phyloP scores from a whole-genome alignment of 176 grass and related monocot genomes.

The Microstegium vimineum region DNA sequence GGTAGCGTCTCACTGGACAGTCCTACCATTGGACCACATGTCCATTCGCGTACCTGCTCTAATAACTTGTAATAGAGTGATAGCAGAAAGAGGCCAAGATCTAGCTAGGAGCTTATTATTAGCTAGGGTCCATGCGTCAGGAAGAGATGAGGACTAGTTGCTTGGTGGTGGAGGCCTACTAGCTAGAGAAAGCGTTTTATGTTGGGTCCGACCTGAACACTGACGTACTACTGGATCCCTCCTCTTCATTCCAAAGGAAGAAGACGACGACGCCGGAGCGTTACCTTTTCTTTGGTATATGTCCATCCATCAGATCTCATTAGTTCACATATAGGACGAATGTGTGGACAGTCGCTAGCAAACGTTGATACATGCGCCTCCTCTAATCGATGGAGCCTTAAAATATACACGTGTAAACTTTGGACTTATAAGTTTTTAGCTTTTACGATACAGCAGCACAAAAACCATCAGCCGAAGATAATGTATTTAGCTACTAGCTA shows the following conservation, averaged over 20 bases:
- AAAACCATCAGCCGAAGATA: too few species aligned
- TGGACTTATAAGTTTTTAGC: too few species aligned
- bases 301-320: neutral
- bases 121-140: too few species aligned
- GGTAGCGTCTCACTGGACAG: too few species aligned
- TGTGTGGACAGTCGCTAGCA: conserved; percentile 19
- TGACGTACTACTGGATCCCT: neutral
- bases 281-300: neutral
- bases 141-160: neutral
- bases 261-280: neutral
- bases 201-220: too few species aligned
- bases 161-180: neutral
- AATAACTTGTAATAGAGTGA: neutral
- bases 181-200: too few species aligned
- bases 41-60: too few species aligned
- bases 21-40: too few species aligned
- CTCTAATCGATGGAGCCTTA: neutral
- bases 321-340: neutral
- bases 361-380: conserved; percentile 29
- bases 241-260: neutral
- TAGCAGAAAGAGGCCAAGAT: too few species aligned
- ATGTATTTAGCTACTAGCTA: too few species aligned
- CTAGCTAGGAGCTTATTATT: too few species aligned
- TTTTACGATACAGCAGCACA: too few species aligned
- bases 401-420: neutral